Conservation (phyloP, 2,329 filamentous ascomycete genomes). For the Aspergillus sp. region DNA sequence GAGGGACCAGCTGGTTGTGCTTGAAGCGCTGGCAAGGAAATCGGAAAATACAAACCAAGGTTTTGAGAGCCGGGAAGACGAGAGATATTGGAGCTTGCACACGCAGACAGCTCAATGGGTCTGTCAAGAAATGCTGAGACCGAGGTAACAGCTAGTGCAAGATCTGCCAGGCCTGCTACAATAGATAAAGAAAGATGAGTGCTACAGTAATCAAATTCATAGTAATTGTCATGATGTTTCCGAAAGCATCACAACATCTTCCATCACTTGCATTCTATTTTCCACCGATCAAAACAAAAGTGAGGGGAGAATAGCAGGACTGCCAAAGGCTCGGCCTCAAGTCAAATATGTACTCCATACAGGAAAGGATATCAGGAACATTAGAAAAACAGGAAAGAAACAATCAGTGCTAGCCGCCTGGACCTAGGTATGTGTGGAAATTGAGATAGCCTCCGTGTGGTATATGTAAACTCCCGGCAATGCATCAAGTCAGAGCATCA, state of each 20-base stretch:
- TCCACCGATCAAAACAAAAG: slow-evolving; percentile 2
- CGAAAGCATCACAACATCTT: neutral
- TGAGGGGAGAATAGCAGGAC: slow-evolving; percentile 1
- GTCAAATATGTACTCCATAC: neutral
- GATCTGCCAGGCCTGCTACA: neutral
- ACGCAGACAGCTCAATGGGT: slow-evolving; percentile 48
- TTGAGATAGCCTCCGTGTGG: slow-evolving; percentile 23
- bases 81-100: slow-evolving; percentile 40
- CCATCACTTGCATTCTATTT: slow-evolving; percentile 8
- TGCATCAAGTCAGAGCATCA: slow-evolving; percentile 27
- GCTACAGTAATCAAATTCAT: neutral
- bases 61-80: slow-evolving; percentile 24
- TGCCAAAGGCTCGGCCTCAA: slow-evolving; percentile 1
- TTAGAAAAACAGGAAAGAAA: slow-evolving; percentile 8
- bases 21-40: slow-evolving; percentile 55
- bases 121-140: slow-evolving; percentile 38
- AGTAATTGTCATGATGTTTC: neutral
- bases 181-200: neutral
- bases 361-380: slow-evolving; percentile 8
- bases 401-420: slow-evolving; percentile 14
- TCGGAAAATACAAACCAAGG: slow-evolving; percentile 9
- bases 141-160: neutral
- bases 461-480: slow-evolving; percentile 33
- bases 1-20: slow-evolving; percentile 61
- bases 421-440: slow-evolving; percentile 12